These are phyloP conservation scores for Coprinopsis cinerea DNA, from an alignment of 768 basidiomycete genomes.

Conservation along the genomic window DNA sequence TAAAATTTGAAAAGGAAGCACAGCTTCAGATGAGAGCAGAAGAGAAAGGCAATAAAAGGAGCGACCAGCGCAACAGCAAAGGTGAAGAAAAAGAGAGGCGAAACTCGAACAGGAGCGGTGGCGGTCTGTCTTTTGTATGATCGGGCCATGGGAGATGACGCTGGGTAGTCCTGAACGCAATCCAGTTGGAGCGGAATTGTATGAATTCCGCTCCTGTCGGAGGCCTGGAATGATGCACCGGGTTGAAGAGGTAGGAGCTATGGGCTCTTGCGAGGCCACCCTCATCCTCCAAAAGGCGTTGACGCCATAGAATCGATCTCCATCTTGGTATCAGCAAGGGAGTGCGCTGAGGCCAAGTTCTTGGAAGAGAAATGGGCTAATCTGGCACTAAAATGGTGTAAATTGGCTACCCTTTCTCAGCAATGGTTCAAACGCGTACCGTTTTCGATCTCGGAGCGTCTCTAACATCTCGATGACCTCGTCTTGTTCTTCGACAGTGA, in stretches of 20 bases:
- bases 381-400: conserved; percentile 37
- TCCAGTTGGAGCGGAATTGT: background rate
- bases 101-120: background rate
- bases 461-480: conserved; percentile 67
- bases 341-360: conserved; percentile 25
- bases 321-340: conserved; percentile 36
- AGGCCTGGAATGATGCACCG: too few relatives aligned
- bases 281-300: conserved; percentile 47
- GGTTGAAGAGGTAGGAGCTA: too few relatives aligned
- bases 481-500: conserved; percentile 62
- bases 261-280: too few relatives aligned
- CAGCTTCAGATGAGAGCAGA: background rate
- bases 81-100: background rate
- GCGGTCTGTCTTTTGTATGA: background rate
- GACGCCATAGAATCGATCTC: conserved; percentile 75
- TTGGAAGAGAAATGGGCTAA: conserved; percentile 45
- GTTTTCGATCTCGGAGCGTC: conserved; percentile 54
- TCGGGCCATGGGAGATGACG: background rate
- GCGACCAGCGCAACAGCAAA: conserved; percentile 8
- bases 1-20: background rate
- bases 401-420: background rate
- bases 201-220: too few relatives aligned
- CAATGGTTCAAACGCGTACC: conserved; percentile 29
- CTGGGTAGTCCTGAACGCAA: background rate
- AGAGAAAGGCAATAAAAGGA: background rate